Evolutionary conservation across 108 stramenopile species (phyloP).

Genomic region (Craspedostauros australis): DNA sequence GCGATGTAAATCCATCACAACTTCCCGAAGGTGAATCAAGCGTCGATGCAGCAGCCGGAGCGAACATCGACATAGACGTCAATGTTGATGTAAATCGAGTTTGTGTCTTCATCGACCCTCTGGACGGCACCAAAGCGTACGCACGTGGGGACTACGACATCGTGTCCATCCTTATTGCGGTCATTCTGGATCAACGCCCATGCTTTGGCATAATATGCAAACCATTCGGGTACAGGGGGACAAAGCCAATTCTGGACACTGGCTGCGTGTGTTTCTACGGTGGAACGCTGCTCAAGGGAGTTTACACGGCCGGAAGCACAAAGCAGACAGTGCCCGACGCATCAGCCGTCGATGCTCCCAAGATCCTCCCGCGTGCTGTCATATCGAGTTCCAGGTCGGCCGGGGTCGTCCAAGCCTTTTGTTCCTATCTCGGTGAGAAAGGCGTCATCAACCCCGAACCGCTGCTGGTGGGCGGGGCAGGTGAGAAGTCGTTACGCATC

Average conservation of each 20-base stretch:
- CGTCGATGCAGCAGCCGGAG: too few relatives aligned
- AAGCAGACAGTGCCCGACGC: background rate
- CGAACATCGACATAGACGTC: too few relatives aligned
- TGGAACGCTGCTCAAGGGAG: constrained; percentile 39
- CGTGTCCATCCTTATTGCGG: constrained; percentile 66
- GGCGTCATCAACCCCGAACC: constrained; percentile 40
- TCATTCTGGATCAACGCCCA: constrained; percentile 43
- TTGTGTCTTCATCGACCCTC: constrained; percentile 74
- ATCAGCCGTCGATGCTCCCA: background rate
- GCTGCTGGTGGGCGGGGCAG: constrained; percentile 39
- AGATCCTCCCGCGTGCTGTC: constrained; percentile 30
- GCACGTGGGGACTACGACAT: constrained; percentile 58
- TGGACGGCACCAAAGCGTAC: constrained; percentile 81
- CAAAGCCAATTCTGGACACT: constrained; percentile 31
- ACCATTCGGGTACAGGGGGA: constrained; percentile 41
- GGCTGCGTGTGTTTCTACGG: constrained; percentile 50
- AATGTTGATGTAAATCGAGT: constrained; percentile 31
- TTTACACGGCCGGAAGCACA: constrained; percentile 29
- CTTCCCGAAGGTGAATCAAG: too few relatives aligned
- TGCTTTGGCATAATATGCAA: constrained; percentile 62
- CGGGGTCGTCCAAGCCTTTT: constrained; percentile 43
- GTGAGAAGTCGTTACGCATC: constrained; percentile 47
- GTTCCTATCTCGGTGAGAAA: constrained; percentile 27
- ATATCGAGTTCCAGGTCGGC: constrained; percentile 43
- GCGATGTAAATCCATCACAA: too few relatives aligned